A percentile compares a stretch with the other conserved stretches of the same genome.
Conservation (phyloP, 129 eudicot species). For the Dittrichia graveolens region DNA sequence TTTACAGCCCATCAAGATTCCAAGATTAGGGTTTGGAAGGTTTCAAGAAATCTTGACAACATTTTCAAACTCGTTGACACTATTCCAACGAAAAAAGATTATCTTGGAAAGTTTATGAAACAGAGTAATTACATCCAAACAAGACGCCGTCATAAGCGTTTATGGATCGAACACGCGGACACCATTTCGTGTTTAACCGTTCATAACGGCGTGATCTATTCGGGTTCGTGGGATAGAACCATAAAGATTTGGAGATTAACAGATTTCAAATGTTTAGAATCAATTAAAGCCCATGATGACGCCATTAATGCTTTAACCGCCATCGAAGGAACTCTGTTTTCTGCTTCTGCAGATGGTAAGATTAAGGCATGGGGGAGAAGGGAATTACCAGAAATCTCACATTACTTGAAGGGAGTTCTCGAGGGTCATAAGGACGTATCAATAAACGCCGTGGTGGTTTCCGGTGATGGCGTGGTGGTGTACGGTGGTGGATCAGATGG, state of each 20-base stretch:
- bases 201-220: conserved; percentile 55
- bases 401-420: conserved; percentile 50
- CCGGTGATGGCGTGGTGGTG: conserved; percentile 55
- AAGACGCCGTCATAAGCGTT: conserved; percentile 58
- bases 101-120: conserved; percentile 68
- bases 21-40: conserved; percentile 81
- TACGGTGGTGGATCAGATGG: conserved; percentile 86
- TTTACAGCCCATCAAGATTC: conserved; percentile 93
- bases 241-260: conserved; percentile 72
- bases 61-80: conserved; percentile 65
- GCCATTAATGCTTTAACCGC: conserved; percentile 67
- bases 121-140: conserved; percentile 70
- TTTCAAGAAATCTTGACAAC: conserved; percentile 66
- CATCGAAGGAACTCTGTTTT: conserved; percentile 45
- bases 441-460: conserved; percentile 54
- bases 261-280: conserved; percentile 80
- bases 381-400: conserved; percentile 24
- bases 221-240: conserved; percentile 95
- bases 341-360: conserved; percentile 81
- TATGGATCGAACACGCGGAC: conserved; percentile 87
- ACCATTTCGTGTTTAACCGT: conserved; percentile 77
- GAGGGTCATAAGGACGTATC: conserved; percentile 84
- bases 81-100: conserved; percentile 77
- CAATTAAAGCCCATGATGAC: conserved; percentile 85
- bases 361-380: conserved; percentile 73